Evolutionary conservation across 352 stramenopile genomes (phyloP), one percentile per base, ranked within the genome.

Genomic region (Thalassiosira hispida): DNA sequence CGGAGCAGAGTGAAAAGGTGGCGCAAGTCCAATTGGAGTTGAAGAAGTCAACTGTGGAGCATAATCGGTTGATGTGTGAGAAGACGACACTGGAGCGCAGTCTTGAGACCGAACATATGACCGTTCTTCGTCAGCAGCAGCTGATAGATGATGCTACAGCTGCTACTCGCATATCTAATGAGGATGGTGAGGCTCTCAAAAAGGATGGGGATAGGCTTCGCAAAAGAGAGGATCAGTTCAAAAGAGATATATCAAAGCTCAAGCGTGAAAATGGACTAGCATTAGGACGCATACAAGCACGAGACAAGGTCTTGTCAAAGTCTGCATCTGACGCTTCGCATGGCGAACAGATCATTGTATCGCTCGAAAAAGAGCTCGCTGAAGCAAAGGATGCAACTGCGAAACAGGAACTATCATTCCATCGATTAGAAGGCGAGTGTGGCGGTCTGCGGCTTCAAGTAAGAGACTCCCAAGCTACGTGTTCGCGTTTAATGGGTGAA

Each of bases 381-480:
- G 75, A 77, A 8, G 31, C 31, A 38, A 38, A 49, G 40, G 74
- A 96, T 96, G 80, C 97, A 82, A 93, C 93, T 0, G 77, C 89
- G 1, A 97, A 97, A 73, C 93, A 97, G 75, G 88, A 93, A 40
- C 97, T 97, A 76, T 80, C 96, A 20, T 95, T 97, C 22, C 96
- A 96, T 53, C 91, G 96, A 62, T 86, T 98, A 2, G 96, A 98
- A 84, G 96, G 97, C 66, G 95, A 98, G 74, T 92, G 95, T 7
- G 95, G 97, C 77, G 96, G 96, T 77, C 95, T 97, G 75, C 95
- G 95, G 5, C 75, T 83, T 60, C 89, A 95, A 80, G 77, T 89
- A 3, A 85, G 67, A 59, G 87, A 95, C 71, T 95, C 97, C 69
- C 92, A 92, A 31, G 94, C 94, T 38, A 68, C 96, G 49, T 97